Evolutionary conservation across 2,329 filamentous ascomycete genomes (phyloP).

Genomic region (Trichoderma sp.): DNA sequence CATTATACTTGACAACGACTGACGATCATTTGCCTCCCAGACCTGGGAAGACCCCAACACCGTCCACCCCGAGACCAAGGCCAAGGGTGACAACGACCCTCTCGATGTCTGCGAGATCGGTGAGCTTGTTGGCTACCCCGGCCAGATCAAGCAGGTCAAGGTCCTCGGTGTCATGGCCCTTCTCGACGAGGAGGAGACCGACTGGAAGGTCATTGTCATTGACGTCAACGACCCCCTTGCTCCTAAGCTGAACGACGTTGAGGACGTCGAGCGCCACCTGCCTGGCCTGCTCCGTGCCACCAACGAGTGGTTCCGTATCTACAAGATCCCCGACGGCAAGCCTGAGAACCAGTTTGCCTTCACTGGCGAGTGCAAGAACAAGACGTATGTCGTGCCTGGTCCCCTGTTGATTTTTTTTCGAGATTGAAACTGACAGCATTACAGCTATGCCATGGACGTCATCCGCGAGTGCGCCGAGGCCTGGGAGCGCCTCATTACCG

Average conservation of each 20-base stretch:
- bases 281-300: conserved; percentile 94
- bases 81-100: conserved; percentile 98
- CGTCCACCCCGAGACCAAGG: conserved; percentile 97
- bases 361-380: conserved; percentile 99
- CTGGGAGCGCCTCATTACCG: conserved; percentile 93
- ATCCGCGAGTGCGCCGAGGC: conserved; percentile 94
- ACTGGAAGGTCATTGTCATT: conserved; percentile 99
- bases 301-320: conserved; percentile 99
- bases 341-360: conserved; percentile 99
- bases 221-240: conserved; percentile 97
- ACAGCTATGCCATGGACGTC: conserved; percentile 87
- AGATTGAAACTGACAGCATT: conserved; percentile 10
- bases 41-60: conserved; percentile 99
- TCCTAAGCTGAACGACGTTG: conserved; percentile 94
- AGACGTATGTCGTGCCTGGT: conserved; percentile 60
- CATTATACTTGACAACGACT: not conserved
- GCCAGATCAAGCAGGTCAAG: conserved; percentile 99
- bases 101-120: conserved; percentile 99
- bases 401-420: accelerated
- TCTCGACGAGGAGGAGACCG: conserved; percentile 98
- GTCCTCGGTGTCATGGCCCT: conserved; percentile 98
- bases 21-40: conserved; percentile 44
- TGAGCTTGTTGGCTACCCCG: conserved; percentile 92
- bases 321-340: conserved; percentile 99
- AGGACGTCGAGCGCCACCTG: conserved; percentile 98